phyloP scores from a whole-genome alignment of 371 early-diverging fungal genomes.

The Amoeboaphelidium protococcarum region DNA sequence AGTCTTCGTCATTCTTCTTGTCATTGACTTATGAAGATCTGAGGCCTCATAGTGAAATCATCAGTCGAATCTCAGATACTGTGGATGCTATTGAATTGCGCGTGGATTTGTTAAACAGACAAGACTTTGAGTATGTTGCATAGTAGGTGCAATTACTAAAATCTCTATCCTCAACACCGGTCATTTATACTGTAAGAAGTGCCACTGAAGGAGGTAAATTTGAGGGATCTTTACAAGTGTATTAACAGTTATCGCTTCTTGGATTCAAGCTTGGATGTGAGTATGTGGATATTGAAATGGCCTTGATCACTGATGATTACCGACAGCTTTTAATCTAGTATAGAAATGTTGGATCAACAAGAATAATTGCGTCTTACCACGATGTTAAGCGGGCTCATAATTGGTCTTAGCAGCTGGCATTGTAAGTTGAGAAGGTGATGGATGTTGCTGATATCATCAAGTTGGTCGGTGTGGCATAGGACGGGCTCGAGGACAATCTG shows the following conservation, averaged over 20 bases:
- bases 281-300: constrained; percentile 70
- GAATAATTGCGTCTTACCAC: constrained; percentile 71
- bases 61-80: constrained; percentile 38
- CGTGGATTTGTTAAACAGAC: constrained; percentile 42
- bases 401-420: too few relatives aligned
- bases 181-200: constrained; percentile 78
- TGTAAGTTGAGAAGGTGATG: background rate
- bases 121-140: constrained; percentile 33
- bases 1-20: constrained; percentile 42
- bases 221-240: constrained; percentile 19
- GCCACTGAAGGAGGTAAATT: constrained; percentile 62
- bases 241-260: constrained; percentile 24
- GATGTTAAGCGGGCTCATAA: constrained; percentile 31
- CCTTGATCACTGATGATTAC: constrained; percentile 5
- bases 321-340: constrained; percentile 19
- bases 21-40: constrained; percentile 59
- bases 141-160: constrained; percentile 50
- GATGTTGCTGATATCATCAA: constrained; percentile 44
- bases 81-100: constrained; percentile 76
- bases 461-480: constrained; percentile 49
- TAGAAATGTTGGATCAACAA: constrained; percentile 23
- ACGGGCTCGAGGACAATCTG: constrained; percentile 41
- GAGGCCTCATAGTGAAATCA: constrained; percentile 12
- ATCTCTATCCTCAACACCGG: constrained; percentile 29
- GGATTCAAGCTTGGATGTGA: constrained; percentile 73